Evolutionary conservation across 805 yeast species (phyloP).

Genomic region (Henningerozyma blattae): DNA sequence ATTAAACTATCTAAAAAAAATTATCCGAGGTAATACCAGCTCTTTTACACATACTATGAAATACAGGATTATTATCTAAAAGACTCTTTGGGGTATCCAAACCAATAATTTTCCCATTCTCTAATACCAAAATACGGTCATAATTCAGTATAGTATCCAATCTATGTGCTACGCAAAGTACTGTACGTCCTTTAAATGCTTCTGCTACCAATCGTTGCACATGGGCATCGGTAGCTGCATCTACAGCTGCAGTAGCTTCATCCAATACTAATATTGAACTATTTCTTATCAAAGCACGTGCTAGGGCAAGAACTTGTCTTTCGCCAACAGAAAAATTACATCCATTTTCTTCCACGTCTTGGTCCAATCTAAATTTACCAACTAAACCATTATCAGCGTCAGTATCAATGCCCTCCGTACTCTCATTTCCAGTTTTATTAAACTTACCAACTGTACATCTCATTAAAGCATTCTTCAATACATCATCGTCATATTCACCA

Average conservation of each 20-base stretch:
- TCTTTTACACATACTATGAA: conserved; percentile 38
- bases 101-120: conserved; percentile 42
- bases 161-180: conserved; percentile 64
- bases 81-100: conserved; percentile 41
- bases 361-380: conserved; percentile 52
- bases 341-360: conserved; percentile 55
- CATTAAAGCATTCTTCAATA: conserved; percentile 54
- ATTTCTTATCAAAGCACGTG: conserved; percentile 67
- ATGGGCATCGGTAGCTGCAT: conserved; percentile 56
- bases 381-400: conserved; percentile 21
- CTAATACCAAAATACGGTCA: conserved; percentile 49
- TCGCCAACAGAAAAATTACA: conserved; percentile 83
- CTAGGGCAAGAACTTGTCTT: conserved; percentile 69
- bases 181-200: conserved; percentile 53
- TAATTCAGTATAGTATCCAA: conserved; percentile 47
- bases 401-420: conserved; percentile 11
- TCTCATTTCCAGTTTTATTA: no score
- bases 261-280: conserved; percentile 72
- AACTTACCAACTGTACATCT: no score
- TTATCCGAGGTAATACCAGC: conserved; percentile 33
- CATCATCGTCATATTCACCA: conserved; percentile 42
- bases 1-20: no score
- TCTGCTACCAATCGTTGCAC: conserved; percentile 46
- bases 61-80: conserved; percentile 34
- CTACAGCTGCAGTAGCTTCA: conserved; percentile 80